Evolutionary conservation across 2,329 filamentous ascomycete species (phyloP).

Genomic region (Allantophomopsis cytisporea): DNA sequence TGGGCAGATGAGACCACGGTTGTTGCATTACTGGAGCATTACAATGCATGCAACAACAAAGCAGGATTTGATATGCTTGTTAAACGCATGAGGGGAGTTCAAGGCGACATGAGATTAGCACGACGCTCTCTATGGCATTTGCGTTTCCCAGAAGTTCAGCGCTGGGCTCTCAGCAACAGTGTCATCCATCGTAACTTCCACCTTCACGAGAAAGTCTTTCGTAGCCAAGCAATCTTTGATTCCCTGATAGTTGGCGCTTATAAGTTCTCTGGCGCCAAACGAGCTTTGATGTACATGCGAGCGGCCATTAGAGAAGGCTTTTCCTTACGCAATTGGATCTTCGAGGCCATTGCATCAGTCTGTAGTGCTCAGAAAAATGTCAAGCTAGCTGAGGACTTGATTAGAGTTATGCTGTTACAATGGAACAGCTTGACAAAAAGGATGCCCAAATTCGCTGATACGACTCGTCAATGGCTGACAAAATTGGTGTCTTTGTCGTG

Average conservation of each 20-base stretch:
- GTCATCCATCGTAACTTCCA: constrained; percentile 6
- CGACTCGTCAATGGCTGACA: no score
- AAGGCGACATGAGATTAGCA: constrained; percentile 8
- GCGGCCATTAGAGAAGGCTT: not conserved
- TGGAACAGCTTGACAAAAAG: no score
- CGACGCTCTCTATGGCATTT: constrained; percentile 4
- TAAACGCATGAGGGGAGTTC: constrained; percentile 12
- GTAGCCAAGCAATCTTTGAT: constrained; percentile 13
- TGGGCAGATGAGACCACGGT: constrained; percentile 11
- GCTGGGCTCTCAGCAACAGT: constrained; percentile 12
- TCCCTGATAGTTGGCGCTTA: constrained; percentile 10
- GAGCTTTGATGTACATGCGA: not conserved
- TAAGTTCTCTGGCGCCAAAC: constrained; percentile 7
- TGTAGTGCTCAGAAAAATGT: not conserved
- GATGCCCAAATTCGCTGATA: no score
- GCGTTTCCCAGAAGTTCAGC: constrained; percentile 1
- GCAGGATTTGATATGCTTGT: constrained; percentile 12
- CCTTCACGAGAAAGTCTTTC: constrained; percentile 11
- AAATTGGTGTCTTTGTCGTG: no score
- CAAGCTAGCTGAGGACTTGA: not conserved
- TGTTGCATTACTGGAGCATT: constrained; percentile 16
- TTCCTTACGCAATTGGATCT: not conserved
- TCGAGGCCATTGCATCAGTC: not conserved
- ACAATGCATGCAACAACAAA: constrained; percentile 9
- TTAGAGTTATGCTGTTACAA: not conserved